Evolutionary conservation across 2,329 filamentous ascomycete genomes (phyloP).

Genomic region (Colletotrichum euphorbiae): DNA sequence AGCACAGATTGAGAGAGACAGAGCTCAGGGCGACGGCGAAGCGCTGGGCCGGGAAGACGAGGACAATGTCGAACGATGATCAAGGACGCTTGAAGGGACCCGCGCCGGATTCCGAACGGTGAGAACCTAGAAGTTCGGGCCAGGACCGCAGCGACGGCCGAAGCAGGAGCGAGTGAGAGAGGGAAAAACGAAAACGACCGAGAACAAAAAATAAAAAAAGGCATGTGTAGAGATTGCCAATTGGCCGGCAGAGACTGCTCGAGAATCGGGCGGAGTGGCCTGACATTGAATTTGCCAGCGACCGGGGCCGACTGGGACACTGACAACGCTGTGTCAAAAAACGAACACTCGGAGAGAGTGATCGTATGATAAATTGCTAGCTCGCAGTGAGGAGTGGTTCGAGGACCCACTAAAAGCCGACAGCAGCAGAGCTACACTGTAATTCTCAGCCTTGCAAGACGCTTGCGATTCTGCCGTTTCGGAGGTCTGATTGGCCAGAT

Average conservation of each 20-base stretch:
- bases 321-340: slow-evolving; percentile 38
- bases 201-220: background rate
- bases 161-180: background rate
- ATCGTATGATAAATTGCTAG: slow-evolving; percentile 50
- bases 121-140: slow-evolving; percentile 29
- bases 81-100: slow-evolving; percentile 14
- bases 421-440: too few relatives aligned
- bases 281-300: slow-evolving; percentile 40
- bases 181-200: too few relatives aligned
- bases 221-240: slow-evolving; percentile 27
- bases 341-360: slow-evolving; percentile 37
- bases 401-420: too few relatives aligned
- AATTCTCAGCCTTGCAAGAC: too few relatives aligned
- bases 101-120: slow-evolving; percentile 35
- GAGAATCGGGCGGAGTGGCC: slow-evolving; percentile 39
- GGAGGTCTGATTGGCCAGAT: slow-evolving; percentile 17
- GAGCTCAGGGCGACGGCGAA: background rate
- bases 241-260: slow-evolving; percentile 20
- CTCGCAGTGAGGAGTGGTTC: too few relatives aligned
- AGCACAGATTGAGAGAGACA: background rate
- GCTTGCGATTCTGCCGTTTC: too few relatives aligned
- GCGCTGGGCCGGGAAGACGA: slow-evolving; percentile 19
- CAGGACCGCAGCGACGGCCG: slow-evolving; percentile 28
- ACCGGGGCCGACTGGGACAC: slow-evolving; percentile 29
- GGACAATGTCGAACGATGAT: slow-evolving; percentile 30